Base-by-base conservation (phyloP, 2,329 filamentous ascomycete species). In the Cladophialophora psammophila region DNA sequence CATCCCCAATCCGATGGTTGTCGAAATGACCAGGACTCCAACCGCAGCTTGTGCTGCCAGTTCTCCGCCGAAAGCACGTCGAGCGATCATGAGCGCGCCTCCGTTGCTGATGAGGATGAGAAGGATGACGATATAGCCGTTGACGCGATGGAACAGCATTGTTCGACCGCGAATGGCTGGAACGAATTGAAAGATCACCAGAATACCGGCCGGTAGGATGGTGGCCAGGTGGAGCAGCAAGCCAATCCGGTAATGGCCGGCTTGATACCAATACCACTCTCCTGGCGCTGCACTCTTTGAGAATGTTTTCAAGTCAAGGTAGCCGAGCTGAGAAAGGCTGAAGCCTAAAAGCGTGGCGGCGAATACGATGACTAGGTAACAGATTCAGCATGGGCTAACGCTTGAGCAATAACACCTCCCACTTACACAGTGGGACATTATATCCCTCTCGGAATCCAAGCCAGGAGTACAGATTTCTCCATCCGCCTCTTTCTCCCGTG, bases 121-220 rank as follows among this genome's bases (percentile, higher is more conserved):
- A 0, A 85, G 60, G 0, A 86, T 67, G 54, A 87, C 73, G 3
- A 84, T 31, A 67, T 89, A 88, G 0, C 88, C 88, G 59, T 83
- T 86, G 65, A 90, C 80, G 0, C 87, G 84, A 72, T 90, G 88
- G 15, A 89, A 73, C 1, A 85, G 65, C 1, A 86, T 76, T 57
- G 77, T 72, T 68, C 80, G 83, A 69, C 85, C 80, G 0, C 81
- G 75, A 54, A 81, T 76, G 32, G 74, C 72, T 0, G 80, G 80
- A 0, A 78, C 73, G 72, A 82, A 82, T 65, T 82, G 80, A 5
- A 76, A 70, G 1, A 77, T 65, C 1, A 75, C 76, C 9, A 82
- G 74, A 1, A 82, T 58, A 6, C 73, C 70, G 1, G 77, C 77
- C 1, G 79, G 78, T 1, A 82, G 68, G 5, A 80, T 72, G 48